A percentile compares a stretch with the other conserved stretches of the same genome.
Evolutionary conservation across 2,329 filamentous ascomycete genomes (phyloP).

Genomic region (Arthrobotrys entomopaga): DNA sequence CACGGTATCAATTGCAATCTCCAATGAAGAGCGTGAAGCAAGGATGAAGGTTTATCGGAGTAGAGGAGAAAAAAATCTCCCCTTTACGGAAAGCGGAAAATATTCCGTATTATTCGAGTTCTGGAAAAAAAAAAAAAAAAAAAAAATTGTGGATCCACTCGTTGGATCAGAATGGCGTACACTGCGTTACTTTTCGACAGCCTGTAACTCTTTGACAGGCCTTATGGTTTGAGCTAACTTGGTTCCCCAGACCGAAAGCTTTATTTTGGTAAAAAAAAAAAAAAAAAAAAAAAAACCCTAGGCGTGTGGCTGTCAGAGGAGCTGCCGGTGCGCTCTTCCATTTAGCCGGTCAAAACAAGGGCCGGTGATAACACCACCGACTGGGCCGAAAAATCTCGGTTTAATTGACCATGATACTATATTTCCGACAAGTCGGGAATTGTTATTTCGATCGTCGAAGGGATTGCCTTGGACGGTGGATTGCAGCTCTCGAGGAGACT

Average conservation of each 20-base stretch:
- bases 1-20: background rate
- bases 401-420: constrained; percentile 21
- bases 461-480: constrained; percentile 27
- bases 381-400: constrained; percentile 42
- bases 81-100: constrained; percentile 1
- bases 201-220: background rate
- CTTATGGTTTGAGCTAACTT: background rate
- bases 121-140: constrained; percentile 3
- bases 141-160: constrained; percentile 32
- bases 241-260: no score
- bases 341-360: constrained; percentile 40
- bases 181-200: constrained; percentile 31
- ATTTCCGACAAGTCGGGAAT: constrained; percentile 3
- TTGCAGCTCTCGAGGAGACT: constrained; percentile 18
- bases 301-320: constrained; percentile 23
- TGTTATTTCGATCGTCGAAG: constrained; percentile 27
- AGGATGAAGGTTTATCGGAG: background rate
- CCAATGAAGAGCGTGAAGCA: no score
- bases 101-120: constrained; percentile 38
- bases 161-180: constrained; percentile 51
- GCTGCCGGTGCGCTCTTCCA: constrained; percentile 53
- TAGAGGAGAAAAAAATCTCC: background rate
- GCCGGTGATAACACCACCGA: constrained; percentile 1
- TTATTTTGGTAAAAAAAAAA: no score
- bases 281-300: no score